Evolutionary conservation across 345 rosid genomes (phyloP), one percentile per base, ranked within the genome.

Genomic region (Populus deltoides): DNA sequence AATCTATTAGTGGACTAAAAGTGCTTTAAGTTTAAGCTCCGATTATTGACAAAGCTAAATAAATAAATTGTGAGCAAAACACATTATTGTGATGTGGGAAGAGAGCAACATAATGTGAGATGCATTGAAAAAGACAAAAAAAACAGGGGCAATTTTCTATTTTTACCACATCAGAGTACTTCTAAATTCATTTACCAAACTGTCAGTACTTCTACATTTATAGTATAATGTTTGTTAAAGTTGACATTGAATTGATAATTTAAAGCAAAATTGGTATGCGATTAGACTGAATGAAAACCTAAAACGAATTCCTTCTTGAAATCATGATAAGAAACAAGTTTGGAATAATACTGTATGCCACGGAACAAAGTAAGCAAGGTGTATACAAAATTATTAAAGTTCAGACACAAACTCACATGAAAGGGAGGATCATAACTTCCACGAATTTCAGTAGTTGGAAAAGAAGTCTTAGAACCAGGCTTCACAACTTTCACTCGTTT

Each of bases 401-500:
- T 68, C 38, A 72, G 33, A 24, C 36, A 78, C 36, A 70, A 79
- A 86, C 93, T 85, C 89, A 95, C 99, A 79, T 93, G 98, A 78
- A 95, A 95, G 8, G 99, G 99, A 82, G 97, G 98, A 83, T 88
- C 90, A 75, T 88, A 95, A 86, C 83, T 93, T 86, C 99, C 99
- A 43, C 99, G 96, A 84, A 92, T 90, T 87, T 95, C 99, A 31
- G 97, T 92, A 33, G 89, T 83, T 35, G 99, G 88, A 73, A 95
- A 95, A 43, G 91, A 88, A 62, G 99, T 92, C 86, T 95, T 95
- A 3, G 99, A 85, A 55, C 98, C 97, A n/a, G 94, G 98, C 85
- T 93, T 95, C 68, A 95, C 92, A 81, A 95, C 99, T 87, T 95
- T 93, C 66, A 93, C 62, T 85, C 98, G 84, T 89, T 93, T 95